Conservation (phyloP, 257 asterid genomes). For the Solanum virginianum region DNA sequence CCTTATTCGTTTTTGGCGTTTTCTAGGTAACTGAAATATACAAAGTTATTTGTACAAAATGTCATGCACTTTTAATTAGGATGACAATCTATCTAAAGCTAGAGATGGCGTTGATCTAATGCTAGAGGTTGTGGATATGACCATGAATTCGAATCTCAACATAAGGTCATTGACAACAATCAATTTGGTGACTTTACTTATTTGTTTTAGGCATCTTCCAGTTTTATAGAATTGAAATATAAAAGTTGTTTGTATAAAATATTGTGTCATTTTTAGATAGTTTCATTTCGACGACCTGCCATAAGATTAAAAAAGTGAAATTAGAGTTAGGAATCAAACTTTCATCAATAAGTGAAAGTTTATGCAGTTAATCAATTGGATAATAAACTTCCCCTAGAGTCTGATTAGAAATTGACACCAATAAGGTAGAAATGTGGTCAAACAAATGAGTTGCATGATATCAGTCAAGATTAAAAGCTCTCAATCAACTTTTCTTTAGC, state of each 20-base stretch:
- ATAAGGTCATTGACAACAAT: too few species aligned
- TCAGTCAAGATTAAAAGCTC: neutral
- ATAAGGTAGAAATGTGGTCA: neutral
- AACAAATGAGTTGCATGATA: neutral
- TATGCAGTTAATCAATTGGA: neutral
- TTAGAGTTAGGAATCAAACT: too few species aligned
- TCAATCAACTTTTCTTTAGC: neutral
- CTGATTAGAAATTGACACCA: neutral
- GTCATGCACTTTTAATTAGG: neutral
- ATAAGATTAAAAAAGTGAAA: too few species aligned
- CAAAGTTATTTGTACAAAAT: neutral
- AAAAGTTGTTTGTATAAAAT: neutral
- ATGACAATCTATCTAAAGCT: too few species aligned
- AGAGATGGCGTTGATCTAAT: neutral
- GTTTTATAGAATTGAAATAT: too few species aligned
- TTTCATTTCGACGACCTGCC: too few species aligned
- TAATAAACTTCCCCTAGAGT: neutral
- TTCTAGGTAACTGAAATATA: neutral
- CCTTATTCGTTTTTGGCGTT: neutral
- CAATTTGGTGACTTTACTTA: too few species aligned
- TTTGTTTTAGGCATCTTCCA: too few species aligned
- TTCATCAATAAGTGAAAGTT: too few species aligned
- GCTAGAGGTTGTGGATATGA: neutral
- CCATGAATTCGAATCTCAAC: neutral
- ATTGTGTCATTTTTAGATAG: neutral